Evolutionary conservation across 73 alveolate species (phyloP).

Genomic region (Stentor roeselii): DNA sequence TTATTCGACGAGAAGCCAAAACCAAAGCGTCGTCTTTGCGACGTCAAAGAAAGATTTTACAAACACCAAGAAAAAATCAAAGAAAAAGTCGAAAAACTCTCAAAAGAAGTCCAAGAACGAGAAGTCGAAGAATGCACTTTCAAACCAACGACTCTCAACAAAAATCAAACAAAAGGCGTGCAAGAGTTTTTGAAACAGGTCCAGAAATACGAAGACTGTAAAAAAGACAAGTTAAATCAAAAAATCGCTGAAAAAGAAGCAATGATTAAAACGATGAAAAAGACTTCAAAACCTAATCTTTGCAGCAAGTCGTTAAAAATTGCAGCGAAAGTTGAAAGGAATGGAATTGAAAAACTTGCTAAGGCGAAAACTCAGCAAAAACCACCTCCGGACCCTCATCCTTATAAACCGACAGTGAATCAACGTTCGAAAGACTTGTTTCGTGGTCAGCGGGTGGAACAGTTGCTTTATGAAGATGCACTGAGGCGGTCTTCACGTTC

Average conservation of each 20-base stretch:
- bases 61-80: conserved; percentile 25
- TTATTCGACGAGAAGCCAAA: background rate
- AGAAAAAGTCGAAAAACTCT: background rate
- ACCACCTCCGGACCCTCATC: background rate
- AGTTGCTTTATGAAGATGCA: conserved; percentile 27
- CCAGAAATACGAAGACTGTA: background rate
- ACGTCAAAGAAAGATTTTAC: background rate
- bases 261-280: too few relatives aligned
- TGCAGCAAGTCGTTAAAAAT: background rate
- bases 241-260: background rate
- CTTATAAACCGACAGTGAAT: conserved; percentile 20
- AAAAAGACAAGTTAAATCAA: background rate
- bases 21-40: background rate
- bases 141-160: background rate
- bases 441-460: background rate
- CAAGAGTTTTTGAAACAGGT: background rate
- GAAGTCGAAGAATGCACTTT: conserved; percentile 29
- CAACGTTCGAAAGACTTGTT: background rate
- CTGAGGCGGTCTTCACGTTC: background rate
- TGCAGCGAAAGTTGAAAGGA: conserved; percentile 3
- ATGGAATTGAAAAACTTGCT: background rate
- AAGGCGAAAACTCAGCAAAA: background rate
- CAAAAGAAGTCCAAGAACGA: background rate
- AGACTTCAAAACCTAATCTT: background rate
- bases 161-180: background rate